A percentile compares a stretch with the other conserved stretches of the same genome.
Evolutionary conservation across 192 early-diverging fungal species (phyloP).

Genomic region (Coemansia sp.): DNA sequence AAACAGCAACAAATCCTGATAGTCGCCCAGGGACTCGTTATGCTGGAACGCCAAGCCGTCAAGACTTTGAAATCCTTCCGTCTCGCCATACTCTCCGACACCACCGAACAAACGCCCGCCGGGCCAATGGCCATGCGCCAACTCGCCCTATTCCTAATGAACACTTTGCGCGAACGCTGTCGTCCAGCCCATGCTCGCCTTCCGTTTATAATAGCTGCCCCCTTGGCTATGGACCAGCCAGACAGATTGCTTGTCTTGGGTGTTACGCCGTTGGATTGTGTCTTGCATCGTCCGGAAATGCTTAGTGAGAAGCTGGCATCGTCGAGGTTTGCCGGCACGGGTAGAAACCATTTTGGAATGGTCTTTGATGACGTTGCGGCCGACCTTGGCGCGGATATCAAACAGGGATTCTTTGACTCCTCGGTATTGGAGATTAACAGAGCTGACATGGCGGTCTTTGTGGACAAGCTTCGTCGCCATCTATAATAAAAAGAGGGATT

Average conservation of each 20-base stretch:
- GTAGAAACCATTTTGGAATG: slow-evolving; percentile 66
- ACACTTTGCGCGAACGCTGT: slow-evolving; percentile 57
- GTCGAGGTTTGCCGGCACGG: slow-evolving; percentile 57
- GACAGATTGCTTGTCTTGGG: slow-evolving; percentile 75
- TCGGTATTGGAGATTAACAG: slow-evolving; percentile 73
- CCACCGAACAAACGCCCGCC: slow-evolving; percentile 23
- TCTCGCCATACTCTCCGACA: slow-evolving; percentile 69
- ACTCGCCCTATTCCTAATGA: slow-evolving; percentile 81
- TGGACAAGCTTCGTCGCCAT: slow-evolving; percentile 61
- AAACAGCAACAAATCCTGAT: slow-evolving; percentile 77
- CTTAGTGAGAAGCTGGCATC: slow-evolving; percentile 59
- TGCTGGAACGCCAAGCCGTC: slow-evolving; percentile 80
- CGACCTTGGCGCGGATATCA: slow-evolving; percentile 63
- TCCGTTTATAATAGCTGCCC: slow-evolving; percentile 79
- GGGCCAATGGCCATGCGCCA: slow-evolving; percentile 60
- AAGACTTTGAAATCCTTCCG: slow-evolving; percentile 76
- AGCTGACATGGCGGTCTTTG: slow-evolving; percentile 71
- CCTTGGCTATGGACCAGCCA: slow-evolving; percentile 46
- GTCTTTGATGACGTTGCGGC: slow-evolving; percentile 80
- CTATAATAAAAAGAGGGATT: slow-evolving; percentile 14
- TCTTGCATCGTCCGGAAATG: slow-evolving; percentile 26
- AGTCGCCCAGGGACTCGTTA: slow-evolving; percentile 73
- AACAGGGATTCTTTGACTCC: slow-evolving; percentile 83
- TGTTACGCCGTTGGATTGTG: slow-evolving; percentile 49
- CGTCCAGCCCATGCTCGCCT: slow-evolving; percentile 35